Percentiles rank a stretch among this genome's conserved stretches.
These are phyloP conservation scores for Babesia bigemina DNA, from an alignment of 169 alveolate genomes.

Conservation along the genomic window DNA sequence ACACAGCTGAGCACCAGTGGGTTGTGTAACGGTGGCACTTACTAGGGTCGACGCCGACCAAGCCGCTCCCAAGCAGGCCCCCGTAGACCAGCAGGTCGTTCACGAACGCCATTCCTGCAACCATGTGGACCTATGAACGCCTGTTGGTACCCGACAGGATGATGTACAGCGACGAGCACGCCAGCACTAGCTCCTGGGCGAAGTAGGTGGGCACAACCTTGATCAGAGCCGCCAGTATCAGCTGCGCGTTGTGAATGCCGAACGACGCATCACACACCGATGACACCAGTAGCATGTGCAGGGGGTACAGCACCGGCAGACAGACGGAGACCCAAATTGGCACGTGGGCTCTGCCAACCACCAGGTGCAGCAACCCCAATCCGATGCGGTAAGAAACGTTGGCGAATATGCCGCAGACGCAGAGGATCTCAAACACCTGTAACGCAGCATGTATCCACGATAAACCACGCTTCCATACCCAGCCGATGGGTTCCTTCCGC, in stretches of 20 bases:
- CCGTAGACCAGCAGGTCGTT: constrained; percentile 53
- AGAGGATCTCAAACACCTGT: constrained; percentile 45
- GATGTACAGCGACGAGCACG: constrained; percentile 48
- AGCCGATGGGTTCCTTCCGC: constrained; percentile 68
- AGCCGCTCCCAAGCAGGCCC: constrained; percentile 2
- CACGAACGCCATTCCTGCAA: constrained; percentile 49
- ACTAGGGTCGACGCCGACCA: constrained; percentile 36
- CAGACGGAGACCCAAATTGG: constrained; percentile 13
- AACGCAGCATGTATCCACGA: neutral
- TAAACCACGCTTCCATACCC: constrained; percentile 29
- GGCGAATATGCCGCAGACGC: constrained; percentile 45
- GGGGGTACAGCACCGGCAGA: constrained; percentile 23
- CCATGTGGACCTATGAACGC: neutral
- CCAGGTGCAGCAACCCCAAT: neutral
- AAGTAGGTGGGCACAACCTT: constrained; percentile 55
- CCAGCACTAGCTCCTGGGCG: constrained; percentile 62
- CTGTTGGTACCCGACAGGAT: constrained; percentile 42
- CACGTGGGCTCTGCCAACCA: constrained; percentile 28
- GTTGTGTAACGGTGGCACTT: constrained; percentile 6
- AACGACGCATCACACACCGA: constrained; percentile 20
- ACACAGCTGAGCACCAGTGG: constrained; percentile 15
- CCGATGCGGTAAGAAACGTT: constrained; percentile 34
- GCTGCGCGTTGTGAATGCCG: constrained; percentile 3
- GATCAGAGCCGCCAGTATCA: constrained; percentile 33
- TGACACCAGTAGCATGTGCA: constrained; percentile 20